phyloP scores from a whole-genome alignment of 2,329 filamentous ascomycete species.

The Cladosporium oxysporum region DNA sequence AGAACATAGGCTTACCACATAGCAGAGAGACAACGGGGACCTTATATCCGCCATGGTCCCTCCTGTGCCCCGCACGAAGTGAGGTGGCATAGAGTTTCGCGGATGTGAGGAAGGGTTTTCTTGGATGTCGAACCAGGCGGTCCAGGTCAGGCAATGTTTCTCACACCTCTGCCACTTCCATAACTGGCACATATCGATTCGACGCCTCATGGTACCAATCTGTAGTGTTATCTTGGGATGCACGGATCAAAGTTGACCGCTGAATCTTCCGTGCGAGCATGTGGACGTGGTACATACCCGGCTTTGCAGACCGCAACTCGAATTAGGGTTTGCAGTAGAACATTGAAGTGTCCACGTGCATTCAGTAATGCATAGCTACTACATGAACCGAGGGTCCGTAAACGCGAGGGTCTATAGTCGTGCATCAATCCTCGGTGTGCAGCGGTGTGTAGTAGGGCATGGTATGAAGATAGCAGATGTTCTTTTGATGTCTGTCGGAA shows the following conservation, averaged over 20 bases:
- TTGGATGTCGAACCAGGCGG: not conserved
- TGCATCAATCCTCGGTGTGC: not conserved
- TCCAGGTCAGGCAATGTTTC: not conserved
- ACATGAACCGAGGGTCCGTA: not conserved
- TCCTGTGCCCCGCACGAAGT: not conserved
- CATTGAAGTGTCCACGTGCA: not conserved
- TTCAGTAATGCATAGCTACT: not conserved
- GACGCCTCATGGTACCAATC: not conserved
- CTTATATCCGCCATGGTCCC: not conserved
- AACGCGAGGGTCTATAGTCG: not conserved
- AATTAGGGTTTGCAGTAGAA: not conserved
- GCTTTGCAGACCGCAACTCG: not conserved
- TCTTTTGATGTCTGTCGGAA: not conserved
- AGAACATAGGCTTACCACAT: not conserved
- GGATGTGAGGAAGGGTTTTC: not conserved
- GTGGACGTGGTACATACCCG: not conserved
- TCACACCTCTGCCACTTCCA: not conserved
- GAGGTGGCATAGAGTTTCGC: not conserved
- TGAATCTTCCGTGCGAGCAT: not conserved
- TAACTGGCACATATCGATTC: not conserved
- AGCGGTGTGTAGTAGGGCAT: not conserved
- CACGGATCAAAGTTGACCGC: not conserved
- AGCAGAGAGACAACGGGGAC: not conserved
- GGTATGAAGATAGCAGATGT: not conserved
- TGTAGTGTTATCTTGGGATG: not conserved